Conservation (phyloP, 345 rosid genomes). For the Clausena lansium region DNA sequence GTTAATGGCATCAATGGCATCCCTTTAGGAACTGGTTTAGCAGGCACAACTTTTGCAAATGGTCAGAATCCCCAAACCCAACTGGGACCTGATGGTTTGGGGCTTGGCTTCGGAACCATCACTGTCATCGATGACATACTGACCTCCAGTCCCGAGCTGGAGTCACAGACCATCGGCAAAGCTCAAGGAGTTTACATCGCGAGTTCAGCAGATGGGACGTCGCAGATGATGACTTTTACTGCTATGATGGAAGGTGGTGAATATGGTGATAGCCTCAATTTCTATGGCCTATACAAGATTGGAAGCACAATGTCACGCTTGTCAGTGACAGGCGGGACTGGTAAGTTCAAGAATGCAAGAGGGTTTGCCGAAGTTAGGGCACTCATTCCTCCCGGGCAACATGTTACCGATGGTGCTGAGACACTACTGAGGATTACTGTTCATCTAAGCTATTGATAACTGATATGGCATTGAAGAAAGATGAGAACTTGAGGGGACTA, state of each 20-base stretch:
- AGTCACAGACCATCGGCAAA: conserved; percentile 42
- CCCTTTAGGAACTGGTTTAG: conserved; percentile 54
- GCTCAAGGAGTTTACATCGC: conserved; percentile 54
- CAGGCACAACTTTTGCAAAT: conserved; percentile 39
- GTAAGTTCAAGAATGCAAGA: conserved; percentile 41
- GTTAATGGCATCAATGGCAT: conserved; percentile 45
- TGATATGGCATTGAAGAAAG: neutral
- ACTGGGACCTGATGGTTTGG: conserved; percentile 50
- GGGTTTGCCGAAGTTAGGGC: conserved; percentile 46
- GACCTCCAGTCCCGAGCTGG: conserved; percentile 44
- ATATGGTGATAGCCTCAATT: conserved; percentile 51
- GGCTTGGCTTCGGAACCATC: conserved; percentile 55
- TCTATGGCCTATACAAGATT: conserved; percentile 45
- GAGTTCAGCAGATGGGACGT: conserved; percentile 43
- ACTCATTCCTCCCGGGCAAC: conserved; percentile 50
- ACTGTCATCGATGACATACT: conserved; percentile 55
- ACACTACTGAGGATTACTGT: conserved; percentile 46
- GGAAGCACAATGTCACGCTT: conserved; percentile 42
- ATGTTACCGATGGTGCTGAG: conserved; percentile 38
- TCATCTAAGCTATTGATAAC: conserved; percentile 27
- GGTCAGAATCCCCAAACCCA: conserved; percentile 35
- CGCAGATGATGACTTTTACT: conserved; percentile 59
- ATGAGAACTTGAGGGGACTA: neutral
- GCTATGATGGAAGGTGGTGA: conserved; percentile 54
- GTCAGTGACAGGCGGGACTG: conserved; percentile 50